Evolutionary conservation across 495 filamentous ascomycete species (phyloP).

Genomic region (Penicillium egyptiacum): DNA sequence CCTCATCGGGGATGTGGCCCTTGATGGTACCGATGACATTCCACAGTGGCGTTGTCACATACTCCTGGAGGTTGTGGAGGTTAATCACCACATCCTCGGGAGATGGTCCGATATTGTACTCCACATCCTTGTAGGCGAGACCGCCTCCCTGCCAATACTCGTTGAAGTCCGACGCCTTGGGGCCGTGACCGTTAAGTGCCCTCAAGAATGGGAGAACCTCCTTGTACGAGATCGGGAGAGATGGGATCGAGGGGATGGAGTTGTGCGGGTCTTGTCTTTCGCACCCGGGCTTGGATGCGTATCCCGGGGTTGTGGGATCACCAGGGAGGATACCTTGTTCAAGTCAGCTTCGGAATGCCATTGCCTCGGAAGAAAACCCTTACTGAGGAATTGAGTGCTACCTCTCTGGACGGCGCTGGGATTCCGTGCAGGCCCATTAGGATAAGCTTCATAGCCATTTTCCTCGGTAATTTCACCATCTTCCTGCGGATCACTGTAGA

Average conservation of each 20-base stretch:
- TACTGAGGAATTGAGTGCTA: constrained; percentile 82
- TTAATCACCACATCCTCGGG: constrained; percentile 74
- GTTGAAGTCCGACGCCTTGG: constrained; percentile 74
- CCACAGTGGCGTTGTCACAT: constrained; percentile 87
- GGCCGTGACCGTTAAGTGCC: constrained; percentile 85
- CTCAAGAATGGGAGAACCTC: constrained; percentile 85
- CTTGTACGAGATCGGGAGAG: constrained; percentile 83
- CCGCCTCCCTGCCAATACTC: constrained; percentile 70
- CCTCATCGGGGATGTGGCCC: constrained; percentile 82
- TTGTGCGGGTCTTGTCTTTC: constrained; percentile 69
- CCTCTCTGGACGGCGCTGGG: constrained; percentile 89
- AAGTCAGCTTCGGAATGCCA: constrained; percentile 1
- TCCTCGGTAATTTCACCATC: constrained; percentile 79
- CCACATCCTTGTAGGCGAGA: constrained; percentile 75
- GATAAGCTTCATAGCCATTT: constrained; percentile 79
- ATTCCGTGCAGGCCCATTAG: constrained; percentile 82
- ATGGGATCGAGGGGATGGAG: constrained; percentile 81
- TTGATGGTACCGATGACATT: constrained; percentile 95
- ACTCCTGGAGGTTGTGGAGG: constrained; percentile 84
- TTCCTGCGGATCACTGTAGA: constrained; percentile 88
- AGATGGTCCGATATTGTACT: constrained; percentile 90
- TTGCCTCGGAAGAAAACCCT: constrained; percentile 12
- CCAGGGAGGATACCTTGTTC: constrained; percentile 58
- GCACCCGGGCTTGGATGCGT: constrained; percentile 86
- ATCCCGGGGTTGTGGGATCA: constrained; percentile 86